Evolutionary conservation across 2,329 filamentous ascomycete species (phyloP).

Genomic region (Colletotrichum sp.): DNA sequence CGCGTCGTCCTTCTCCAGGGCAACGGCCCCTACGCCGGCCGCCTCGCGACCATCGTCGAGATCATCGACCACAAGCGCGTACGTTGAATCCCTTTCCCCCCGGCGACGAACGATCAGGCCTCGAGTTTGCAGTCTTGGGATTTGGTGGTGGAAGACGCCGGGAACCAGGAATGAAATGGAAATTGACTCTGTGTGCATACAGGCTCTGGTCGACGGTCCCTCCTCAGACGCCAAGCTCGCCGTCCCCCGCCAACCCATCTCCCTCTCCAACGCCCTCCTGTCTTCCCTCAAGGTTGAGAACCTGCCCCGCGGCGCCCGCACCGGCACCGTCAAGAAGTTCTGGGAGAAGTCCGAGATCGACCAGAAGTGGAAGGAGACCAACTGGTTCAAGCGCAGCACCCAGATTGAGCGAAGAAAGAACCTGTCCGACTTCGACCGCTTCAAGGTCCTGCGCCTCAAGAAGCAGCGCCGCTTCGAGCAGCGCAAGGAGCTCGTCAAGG

Average conservation of each 20-base stretch:
- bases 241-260: slow-evolving; percentile 85
- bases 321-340: slow-evolving; percentile 80
- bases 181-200: slow-evolving; percentile 24
- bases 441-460: slow-evolving; percentile 99
- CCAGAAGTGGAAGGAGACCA: slow-evolving; percentile 88
- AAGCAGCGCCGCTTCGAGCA: slow-evolving; percentile 99
- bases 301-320: slow-evolving; percentile 84
- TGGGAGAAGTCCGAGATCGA: slow-evolving; percentile 95
- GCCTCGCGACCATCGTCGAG: slow-evolving; percentile 94
- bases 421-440: slow-evolving; percentile 98
- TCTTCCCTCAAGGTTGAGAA: slow-evolving; percentile 87
- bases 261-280: slow-evolving; percentile 84
- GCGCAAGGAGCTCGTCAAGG: slow-evolving; percentile 93
- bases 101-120: neutral
- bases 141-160: neutral
- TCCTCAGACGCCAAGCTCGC: slow-evolving; percentile 78
- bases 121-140: neutral
- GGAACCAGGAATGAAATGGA: neutral
- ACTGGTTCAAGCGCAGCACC: slow-evolving; percentile 92
- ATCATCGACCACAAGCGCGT: slow-evolving; percentile 99
- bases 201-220: slow-evolving; percentile 97
- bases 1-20: slow-evolving; percentile 90
- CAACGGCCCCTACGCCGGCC: slow-evolving; percentile 79
- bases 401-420: slow-evolving; percentile 86
- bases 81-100: slow-evolving; percentile 56